Evolutionary conservation across 2,329 filamentous ascomycete species (phyloP).

Genomic region (Macroventuria anomochaeta): DNA sequence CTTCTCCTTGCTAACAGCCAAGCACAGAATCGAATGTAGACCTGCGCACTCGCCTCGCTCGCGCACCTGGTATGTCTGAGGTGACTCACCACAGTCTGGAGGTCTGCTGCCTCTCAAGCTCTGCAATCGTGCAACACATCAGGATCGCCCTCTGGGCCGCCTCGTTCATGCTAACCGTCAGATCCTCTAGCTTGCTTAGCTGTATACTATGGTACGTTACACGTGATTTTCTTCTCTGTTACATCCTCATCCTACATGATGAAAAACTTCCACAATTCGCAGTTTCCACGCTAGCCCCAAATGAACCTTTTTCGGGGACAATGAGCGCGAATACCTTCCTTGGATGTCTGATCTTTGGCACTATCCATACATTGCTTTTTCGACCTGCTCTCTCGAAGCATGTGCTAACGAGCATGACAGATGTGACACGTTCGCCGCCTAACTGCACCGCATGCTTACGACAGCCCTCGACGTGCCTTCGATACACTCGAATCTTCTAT

Average conservation of each 20-base stretch:
- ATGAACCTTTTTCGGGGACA: constrained; percentile 67
- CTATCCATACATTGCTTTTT: constrained; percentile 9
- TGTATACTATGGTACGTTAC: constrained; percentile 5
- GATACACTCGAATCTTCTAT: too few relatives aligned
- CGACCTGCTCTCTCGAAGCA: constrained; percentile 9
- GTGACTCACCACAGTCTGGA: neutral
- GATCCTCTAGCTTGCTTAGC: neutral
- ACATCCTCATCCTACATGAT: constrained; percentile 61
- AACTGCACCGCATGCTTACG: neutral
- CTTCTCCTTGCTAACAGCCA: constrained; percentile 1
- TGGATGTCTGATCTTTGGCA: constrained; percentile 71
- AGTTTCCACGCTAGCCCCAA: constrained; percentile 84
- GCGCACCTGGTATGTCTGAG: neutral
- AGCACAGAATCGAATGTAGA: constrained; percentile 1
- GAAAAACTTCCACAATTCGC: constrained; percentile 81
- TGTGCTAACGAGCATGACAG: constrained; percentile 30
- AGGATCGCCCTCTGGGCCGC: neutral
- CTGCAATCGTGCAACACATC: neutral
- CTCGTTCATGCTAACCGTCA: neutral
- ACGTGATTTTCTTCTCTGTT: constrained; percentile 18
- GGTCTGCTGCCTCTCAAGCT: neutral
- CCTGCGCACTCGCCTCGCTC: neutral
- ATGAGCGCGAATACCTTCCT: constrained; percentile 74
- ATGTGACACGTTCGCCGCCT: neutral
- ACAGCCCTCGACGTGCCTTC: too few relatives aligned